Base-by-base conservation (phyloP, 345 rosid species). In the Hibiscus tridactylites region DNA sequence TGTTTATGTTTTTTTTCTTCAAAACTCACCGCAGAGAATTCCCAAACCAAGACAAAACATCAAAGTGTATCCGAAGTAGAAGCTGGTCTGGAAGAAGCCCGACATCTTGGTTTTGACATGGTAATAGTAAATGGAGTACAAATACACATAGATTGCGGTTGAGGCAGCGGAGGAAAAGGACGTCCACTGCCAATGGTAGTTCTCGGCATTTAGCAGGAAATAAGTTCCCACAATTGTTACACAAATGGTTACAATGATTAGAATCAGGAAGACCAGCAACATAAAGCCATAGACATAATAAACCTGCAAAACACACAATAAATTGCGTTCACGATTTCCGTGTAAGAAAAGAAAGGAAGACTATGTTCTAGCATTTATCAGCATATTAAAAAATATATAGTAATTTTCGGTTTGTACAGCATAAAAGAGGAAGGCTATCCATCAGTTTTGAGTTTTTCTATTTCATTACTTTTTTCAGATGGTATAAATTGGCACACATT, bases 111-210 rank as follows among this genome's bases (percentile, higher is more conserved):
- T 90, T 83, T 90, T 90, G 82, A 90, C 85, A 24, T 81, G 78
- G 77, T 87, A 87, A 84, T 90, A 90, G 72, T 90, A 90, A 72
- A 93, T 80, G 0, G 98, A 93, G 83, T 93, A 93, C 77, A 91
- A 76, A 82, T 93, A 93, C 67, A 93, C 97, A 46, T 93, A 93
- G 77, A 93, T 86, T 47, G 97, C 96, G 5, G 98, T 93, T 49
- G 98, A 93, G 42, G 98, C 98, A 65, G 98, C 98, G 24, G 98
- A 93, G 87, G 91, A 91, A 82, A 91, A 93, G 54, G 98, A 91
- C 0, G 98, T 93, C 98, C 98, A 93, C 76, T 89, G 98, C 98
- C 98, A 93, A 82, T 93, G 97, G 74, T 93, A 93, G 80, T 93
- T 93, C 85, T 93, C 98, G 50, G 98, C 98, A 72, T 93, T 91